Evolutionary conservation across 2,329 filamentous ascomycete genomes (phyloP).

Genomic region (Tolypocladium ophioglossoides): DNA sequence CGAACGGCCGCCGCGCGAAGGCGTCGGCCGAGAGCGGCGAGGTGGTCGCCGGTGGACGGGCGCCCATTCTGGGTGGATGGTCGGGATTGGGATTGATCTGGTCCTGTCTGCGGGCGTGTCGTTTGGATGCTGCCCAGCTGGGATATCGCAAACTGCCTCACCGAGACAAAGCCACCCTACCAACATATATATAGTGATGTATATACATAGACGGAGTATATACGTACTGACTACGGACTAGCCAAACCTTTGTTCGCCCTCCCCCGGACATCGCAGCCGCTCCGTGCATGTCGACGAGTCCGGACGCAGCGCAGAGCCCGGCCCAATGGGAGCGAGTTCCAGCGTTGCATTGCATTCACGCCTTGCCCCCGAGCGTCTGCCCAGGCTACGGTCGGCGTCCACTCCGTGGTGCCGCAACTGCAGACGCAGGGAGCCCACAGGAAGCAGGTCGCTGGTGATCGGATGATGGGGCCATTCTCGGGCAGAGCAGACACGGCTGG

Average conservation of each 20-base stretch:
- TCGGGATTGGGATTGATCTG: neutral
- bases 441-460: too few relatives aligned
- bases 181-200: too few relatives aligned
- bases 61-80: neutral
- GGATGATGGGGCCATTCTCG: neutral
- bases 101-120: neutral
- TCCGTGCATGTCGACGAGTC: neutral
- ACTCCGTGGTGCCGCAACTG: neutral
- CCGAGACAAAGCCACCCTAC: neutral
- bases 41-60: neutral
- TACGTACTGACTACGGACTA: neutral
- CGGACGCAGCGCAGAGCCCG: too few relatives aligned
- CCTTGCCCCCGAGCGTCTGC: neutral
- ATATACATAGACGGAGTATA: too few relatives aligned
- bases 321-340: neutral
- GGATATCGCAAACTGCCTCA: neutral
- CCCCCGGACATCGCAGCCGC: neutral
- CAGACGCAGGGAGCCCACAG: neutral
- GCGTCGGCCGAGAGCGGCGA: slow-evolving; percentile 5
- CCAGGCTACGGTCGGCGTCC: neutral
- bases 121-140: neutral
- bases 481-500: neutral
- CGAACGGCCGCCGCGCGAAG: slow-evolving; percentile 15
- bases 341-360: neutral
- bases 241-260: neutral